A percentile compares a stretch with the other conserved stretches of the same genome.
Evolutionary conservation across 176 grass and related monocot species (phyloP).

Genomic region (Eragrostis nindensis): DNA sequence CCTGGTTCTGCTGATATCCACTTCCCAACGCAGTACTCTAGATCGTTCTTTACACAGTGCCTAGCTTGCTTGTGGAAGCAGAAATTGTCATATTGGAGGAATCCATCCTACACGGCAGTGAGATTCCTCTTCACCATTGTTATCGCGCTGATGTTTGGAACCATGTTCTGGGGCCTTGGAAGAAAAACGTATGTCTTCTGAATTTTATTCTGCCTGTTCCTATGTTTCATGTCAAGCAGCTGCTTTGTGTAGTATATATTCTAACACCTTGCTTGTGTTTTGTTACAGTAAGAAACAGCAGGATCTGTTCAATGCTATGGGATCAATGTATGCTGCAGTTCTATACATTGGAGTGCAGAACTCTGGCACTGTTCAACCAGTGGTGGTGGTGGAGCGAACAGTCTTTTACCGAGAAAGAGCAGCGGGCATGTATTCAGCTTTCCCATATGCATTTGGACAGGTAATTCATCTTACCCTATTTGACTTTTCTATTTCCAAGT

Average conservation of each 20-base stretch:
- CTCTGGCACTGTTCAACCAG: conserved; percentile 77
- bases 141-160: conserved; percentile 73
- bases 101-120: conserved; percentile 77
- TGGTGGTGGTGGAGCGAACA: conserved; percentile 79
- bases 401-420: conserved; percentile 92
- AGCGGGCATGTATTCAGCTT: conserved; percentile 94
- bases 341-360: conserved; percentile 80
- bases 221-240: not conserved
- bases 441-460: conserved; percentile 94
- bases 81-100: conserved; percentile 78
- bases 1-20: conserved; percentile 66
- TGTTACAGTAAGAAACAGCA: conserved; percentile 49
- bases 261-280: conserved; percentile 26
- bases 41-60: conserved; percentile 64
- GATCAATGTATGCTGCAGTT: conserved; percentile 88
- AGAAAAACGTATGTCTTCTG: conserved; percentile 56
- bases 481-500: not conserved
- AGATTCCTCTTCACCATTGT: conserved; percentile 65
- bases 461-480: conserved; percentile 40
- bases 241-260: conserved; percentile 20
- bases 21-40: conserved; percentile 72
- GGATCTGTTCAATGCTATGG: conserved; percentile 88
- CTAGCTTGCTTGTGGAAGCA: conserved; percentile 92
- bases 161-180: conserved; percentile 84
- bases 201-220: conserved; percentile 18